These are phyloP conservation scores for Trichophyton rubrum DNA, from an alignment of 2,329 filamentous ascomycete genomes.

Conservation along the genomic window DNA sequence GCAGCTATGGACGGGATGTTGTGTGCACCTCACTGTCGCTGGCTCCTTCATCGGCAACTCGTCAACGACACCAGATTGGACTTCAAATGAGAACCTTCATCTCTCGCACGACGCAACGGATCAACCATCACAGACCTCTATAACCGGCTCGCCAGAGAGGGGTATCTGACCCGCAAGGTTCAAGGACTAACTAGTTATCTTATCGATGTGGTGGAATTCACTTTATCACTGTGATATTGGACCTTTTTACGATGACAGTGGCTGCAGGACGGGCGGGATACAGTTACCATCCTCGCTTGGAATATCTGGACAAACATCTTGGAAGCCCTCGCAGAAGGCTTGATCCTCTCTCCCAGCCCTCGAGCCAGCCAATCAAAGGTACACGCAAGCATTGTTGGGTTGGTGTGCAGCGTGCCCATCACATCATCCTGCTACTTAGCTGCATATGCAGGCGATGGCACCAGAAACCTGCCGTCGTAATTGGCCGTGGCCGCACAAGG, in stretches of 20 bases:
- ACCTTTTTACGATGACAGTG: not conserved
- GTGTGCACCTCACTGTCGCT: not conserved
- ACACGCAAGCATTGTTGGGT: not conserved
- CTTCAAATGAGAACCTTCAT: not conserved
- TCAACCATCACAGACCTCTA: slow-evolving; percentile 23
- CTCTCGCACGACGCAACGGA: slow-evolving; percentile 13
- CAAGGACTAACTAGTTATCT: not conserved
- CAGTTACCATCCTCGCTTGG: not conserved
- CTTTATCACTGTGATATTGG: not conserved
- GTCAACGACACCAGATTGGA: not conserved
- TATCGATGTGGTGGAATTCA: not conserved
- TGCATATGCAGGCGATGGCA: slow-evolving; percentile 3
- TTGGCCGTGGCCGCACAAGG: not conserved
- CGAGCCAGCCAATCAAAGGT: not conserved
- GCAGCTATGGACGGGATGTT: not conserved
- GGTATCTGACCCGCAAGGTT: not conserved
- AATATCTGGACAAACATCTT: not conserved
- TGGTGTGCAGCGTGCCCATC: not conserved
- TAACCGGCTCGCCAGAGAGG: slow-evolving; percentile 16
- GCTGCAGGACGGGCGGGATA: not conserved
- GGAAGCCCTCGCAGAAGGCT: not conserved
- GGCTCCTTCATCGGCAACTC: not conserved
- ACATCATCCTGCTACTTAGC: not conserved
- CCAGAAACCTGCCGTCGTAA: not conserved
- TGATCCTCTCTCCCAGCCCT: not conserved